Percentiles rank a stretch among this genome's conserved stretches.
These are phyloP conservation scores for Cinchona pubescens DNA, from an alignment of 257 asterid genomes.

Conservation along the genomic window DNA sequence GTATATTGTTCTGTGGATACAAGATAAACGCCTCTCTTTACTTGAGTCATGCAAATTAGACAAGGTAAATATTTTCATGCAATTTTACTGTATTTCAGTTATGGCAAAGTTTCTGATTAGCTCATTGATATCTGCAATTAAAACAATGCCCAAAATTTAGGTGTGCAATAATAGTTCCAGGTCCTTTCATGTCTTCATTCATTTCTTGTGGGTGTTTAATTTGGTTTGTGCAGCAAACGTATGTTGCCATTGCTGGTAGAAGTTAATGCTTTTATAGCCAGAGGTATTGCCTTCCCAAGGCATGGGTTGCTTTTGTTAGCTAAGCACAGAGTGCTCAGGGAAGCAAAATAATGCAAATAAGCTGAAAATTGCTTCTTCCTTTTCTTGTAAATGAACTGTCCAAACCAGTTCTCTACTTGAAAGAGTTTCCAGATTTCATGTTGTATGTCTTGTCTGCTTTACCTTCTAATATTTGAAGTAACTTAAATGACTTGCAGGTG, in stretches of 20 bases:
- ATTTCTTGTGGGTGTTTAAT: not conserved
- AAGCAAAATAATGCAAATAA: not conserved
- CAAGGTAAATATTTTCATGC: constrained; percentile 27
- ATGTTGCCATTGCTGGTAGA: not conserved
- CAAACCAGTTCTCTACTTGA: not conserved
- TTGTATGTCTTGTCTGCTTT: not conserved
- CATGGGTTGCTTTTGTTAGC: not conserved
- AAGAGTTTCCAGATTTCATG: too few species aligned
- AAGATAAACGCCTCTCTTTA: constrained; percentile 46
- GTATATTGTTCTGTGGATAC: constrained; percentile 51
- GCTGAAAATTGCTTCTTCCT: not conserved
- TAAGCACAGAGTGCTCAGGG: not conserved
- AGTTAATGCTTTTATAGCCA: not conserved
- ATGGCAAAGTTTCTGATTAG: not conserved
- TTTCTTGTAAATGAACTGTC: not conserved
- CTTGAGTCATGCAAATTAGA: constrained; percentile 52
- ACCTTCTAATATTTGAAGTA: not conserved
- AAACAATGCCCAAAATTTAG: not conserved
- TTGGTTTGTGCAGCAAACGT: not conserved
- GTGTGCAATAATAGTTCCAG: not conserved
- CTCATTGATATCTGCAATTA: not conserved
- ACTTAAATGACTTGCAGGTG: constrained; percentile 29
- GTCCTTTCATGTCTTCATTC: not conserved
- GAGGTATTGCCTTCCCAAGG: not conserved
- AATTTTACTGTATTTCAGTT: not conserved